Evolutionary conservation across 2,329 filamentous ascomycete species (phyloP), one percentile per base, ranked within the genome.

Genomic region (Xylariaceae sp.): DNA sequence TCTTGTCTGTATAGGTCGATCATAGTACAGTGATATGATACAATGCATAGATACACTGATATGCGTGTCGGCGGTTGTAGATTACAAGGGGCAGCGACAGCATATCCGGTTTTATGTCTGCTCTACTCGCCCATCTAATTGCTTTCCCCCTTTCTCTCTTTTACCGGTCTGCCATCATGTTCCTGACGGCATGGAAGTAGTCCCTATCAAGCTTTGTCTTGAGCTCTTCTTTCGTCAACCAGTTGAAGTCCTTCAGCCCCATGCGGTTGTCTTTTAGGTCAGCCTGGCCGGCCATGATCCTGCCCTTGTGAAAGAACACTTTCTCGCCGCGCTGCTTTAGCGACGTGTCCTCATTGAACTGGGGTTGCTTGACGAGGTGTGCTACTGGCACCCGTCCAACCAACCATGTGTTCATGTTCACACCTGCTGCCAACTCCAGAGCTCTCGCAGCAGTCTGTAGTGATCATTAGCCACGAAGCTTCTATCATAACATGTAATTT

Each of bases 341-440:
- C 26, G 70, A 66, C 39, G 71, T 70, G 67, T 80, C 74, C 63
- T 73, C 68, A 63, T 72, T 70, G 68, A 77, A 64, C 65, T 72
- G 62, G 63, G 80, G 80, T 58, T 84, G 76, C 57, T 76, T 77
- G 62, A 89, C 79, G 67, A 89, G 76, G 75, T 97, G 89, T 21
- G 92, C 93, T 53, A 97, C 83, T 9, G 94, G 94, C 53, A 89
- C 88, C 65, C 92, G 92, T 56, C 92, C 93, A 45, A 99, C 89
- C 64, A 97, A 84, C 92, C 94, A 99, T 50, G 92, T 97, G 78
- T 97, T 97, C 92, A 99, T 97, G 80, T 99, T 95, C 57, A 89
- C 76, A 53, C 94, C 94, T 8, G 88, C 92, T 3, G 91, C 80
- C 65, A 90, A 81, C 46, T 87, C 79, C 20, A 97, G 80, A 49